These are phyloP conservation scores for Tolypocladium ovalisporum DNA, from an alignment of 2,329 filamentous ascomycete genomes.

Conservation along the genomic window DNA sequence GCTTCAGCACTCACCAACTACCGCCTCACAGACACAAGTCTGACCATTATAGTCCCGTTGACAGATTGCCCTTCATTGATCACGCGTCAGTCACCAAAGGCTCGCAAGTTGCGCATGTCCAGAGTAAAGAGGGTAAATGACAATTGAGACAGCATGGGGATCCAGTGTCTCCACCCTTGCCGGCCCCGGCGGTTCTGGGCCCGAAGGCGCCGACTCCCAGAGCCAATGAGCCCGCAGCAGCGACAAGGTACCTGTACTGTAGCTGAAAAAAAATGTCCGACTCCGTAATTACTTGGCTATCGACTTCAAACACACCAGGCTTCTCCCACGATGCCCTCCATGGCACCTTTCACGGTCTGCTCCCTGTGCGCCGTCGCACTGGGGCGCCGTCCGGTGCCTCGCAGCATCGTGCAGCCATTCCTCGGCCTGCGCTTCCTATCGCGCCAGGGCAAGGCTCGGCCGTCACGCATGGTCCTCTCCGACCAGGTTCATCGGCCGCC, in stretches of 20 bases:
- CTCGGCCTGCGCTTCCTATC: conserved; percentile 23
- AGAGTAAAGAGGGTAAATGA: not conserved
- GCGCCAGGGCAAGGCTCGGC: conserved; percentile 22
- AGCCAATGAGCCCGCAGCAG: not conserved
- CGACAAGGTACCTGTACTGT: no score
- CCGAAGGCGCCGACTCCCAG: not conserved
- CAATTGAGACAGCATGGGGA: not conserved
- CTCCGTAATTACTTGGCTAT: not conserved
- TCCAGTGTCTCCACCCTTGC: not conserved
- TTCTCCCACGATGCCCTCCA: conserved; percentile 2
- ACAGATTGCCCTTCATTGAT: not conserved
- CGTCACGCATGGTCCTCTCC: conserved; percentile 49
- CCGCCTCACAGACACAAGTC: not conserved
- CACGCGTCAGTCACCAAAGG: not conserved
- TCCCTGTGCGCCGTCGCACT: conserved; percentile 7
- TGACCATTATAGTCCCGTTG: not conserved
- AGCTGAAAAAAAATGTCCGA: not conserved
- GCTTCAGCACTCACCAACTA: no score
- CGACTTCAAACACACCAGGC: no score
- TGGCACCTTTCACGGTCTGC: conserved; percentile 9
- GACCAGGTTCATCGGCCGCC: conserved; percentile 36
- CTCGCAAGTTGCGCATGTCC: not conserved
- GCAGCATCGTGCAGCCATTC: conserved; percentile 18
- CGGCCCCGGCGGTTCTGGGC: not conserved
- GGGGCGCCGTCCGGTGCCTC: conserved; percentile 4